Conservation (phyloP, 2,329 filamentous ascomycete species). For the Fusarium chlamydosporum region DNA sequence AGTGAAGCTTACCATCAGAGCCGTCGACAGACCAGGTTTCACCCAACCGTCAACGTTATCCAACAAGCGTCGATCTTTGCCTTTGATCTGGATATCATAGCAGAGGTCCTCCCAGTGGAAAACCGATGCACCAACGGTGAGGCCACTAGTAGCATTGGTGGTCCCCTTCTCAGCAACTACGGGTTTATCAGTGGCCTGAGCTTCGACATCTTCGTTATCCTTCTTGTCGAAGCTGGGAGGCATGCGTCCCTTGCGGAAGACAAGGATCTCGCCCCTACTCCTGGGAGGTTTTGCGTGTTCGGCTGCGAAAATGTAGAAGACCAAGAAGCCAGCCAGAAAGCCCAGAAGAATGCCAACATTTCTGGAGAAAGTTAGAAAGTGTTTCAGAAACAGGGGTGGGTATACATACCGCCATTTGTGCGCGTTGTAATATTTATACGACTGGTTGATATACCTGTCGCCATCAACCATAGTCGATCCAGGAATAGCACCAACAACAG, state of each 20-base stretch:
- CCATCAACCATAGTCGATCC: constrained; percentile 70
- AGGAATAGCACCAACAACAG: constrained; percentile 67
- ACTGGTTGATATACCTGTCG: constrained; percentile 69
- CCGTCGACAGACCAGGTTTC: constrained; percentile 80
- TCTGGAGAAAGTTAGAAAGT: constrained; percentile 48
- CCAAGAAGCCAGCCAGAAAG: constrained; percentile 74
- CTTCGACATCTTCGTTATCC: constrained; percentile 55
- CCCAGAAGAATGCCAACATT: constrained; percentile 78
- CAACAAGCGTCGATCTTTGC: constrained; percentile 73
- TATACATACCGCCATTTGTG: constrained; percentile 65
- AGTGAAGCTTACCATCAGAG: constrained; percentile 49
- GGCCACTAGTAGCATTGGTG: not conserved
- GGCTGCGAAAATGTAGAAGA: constrained; percentile 72
- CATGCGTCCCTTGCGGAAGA: constrained; percentile 71
- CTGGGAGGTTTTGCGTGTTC: constrained; percentile 74
- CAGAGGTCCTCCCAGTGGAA: constrained; percentile 80
- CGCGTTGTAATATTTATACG: constrained; percentile 69
- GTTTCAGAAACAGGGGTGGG: fast-evolving
- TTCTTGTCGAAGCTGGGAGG: constrained; percentile 70
- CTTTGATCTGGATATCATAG: constrained; percentile 74
- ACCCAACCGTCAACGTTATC: constrained; percentile 83
- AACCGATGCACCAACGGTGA: constrained; percentile 55
- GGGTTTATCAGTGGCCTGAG: constrained; percentile 48
- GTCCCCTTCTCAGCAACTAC: constrained; percentile 44
- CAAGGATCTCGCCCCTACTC: constrained; percentile 77